Evolutionary conservation across 768 basidiomycete species (phyloP), one percentile per base, ranked within the genome.

Genomic region (Boletus patriciae): DNA sequence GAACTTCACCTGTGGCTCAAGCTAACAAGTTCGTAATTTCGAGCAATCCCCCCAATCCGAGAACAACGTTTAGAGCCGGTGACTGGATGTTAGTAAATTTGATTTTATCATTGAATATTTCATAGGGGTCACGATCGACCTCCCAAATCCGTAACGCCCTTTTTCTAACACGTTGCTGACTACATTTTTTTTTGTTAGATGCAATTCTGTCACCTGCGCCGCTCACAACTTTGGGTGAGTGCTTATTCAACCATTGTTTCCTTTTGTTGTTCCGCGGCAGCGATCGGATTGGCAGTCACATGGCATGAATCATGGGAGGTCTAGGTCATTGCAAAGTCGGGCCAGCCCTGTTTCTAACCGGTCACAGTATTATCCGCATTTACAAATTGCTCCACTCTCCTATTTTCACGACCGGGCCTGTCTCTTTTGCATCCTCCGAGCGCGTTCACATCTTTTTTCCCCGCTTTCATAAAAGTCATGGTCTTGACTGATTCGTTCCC

Each of bases 211-310:
- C 62, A 83, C 79, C 46, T 92, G 90, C 70, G 86, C 83, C 64
- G 89, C 88, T 15, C 88, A 91, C 70, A 92, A 92, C 75, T 92
- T 92, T 78, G 87, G 87, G 89, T 90, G 70, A 78, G 87, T 82
- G 13, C 25, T 50, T 55, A 33, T 46, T 40, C 49, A 44, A 18
- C n/a, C 34, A 48, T 62, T 45, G 46, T 38, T 38, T 38, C 37
- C 7, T 12, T 36, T 62, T 56, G 29, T 44, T 40, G 41, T 27
- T 27, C 37, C 31, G 33, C 42, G 48, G 34, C 46, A 46, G 62
- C 21, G 57, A 49, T 34, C 36, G 50, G 41, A 34, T 12, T 46
- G 31, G 21, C 21, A n/a, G 19, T 55, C 58, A 55, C 47, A 40
- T 56, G 13, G 58, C 19, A 36, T 44, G 40, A 45, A 38, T 18